Evolutionary conservation across 345 rosid species (phyloP).

Genomic region (Viola odorata): DNA sequence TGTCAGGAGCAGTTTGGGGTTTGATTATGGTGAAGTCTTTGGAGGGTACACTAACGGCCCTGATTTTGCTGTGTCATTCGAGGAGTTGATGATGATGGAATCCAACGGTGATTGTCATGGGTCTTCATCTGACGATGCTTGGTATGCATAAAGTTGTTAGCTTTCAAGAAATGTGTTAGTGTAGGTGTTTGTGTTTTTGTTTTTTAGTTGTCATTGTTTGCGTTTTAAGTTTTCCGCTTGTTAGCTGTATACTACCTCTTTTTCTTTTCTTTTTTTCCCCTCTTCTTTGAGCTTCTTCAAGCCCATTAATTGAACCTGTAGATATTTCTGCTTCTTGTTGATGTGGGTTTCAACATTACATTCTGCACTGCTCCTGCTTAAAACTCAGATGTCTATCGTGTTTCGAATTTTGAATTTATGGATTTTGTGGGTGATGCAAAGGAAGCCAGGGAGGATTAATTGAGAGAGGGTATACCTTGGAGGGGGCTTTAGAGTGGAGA

Average conservation of each 20-base stretch:
- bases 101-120: conserved; percentile 24
- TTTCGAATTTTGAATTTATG: too few relatives aligned
- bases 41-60: conserved; percentile 45
- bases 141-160: conserved; percentile 38
- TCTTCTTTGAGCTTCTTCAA: neutral
- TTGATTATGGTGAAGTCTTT: conserved; percentile 73
- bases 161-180: neutral
- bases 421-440: too few relatives aligned
- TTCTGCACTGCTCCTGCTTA: neutral
- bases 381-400: neutral
- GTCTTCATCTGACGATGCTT: conserved; percentile 73
- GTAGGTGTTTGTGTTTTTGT: too few relatives aligned
- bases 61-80: conserved; percentile 61
- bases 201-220: conserved; percentile 8
- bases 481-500: too few relatives aligned
- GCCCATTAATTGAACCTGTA: neutral
- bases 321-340: neutral
- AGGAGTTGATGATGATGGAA: conserved; percentile 40
- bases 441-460: too few relatives aligned
- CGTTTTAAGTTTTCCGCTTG: neutral
- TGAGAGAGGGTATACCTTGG: too few relatives aligned
- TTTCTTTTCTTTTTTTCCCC: neutral
- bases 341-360: neutral
- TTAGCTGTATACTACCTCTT: neutral
- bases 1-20: conserved; percentile 44